Evolutionary conservation across 495 filamentous ascomycete genomes (phyloP), one percentile per base, ranked within the genome.

Genomic region (Bathelium albidoporum): DNA sequence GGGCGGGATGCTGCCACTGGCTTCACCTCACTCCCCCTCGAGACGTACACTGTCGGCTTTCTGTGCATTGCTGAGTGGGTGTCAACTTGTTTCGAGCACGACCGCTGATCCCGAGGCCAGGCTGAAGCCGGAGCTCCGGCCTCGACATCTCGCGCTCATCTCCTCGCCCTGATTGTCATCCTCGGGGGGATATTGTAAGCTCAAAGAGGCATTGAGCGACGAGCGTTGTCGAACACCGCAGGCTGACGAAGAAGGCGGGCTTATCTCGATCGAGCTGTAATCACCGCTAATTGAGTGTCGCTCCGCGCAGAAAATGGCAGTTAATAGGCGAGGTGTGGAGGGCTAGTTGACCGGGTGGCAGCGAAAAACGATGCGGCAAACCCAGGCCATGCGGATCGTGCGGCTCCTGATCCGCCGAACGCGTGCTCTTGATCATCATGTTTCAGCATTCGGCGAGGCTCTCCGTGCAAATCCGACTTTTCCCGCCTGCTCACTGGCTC

Each of bases 191-290:
- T 29, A 55, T n/a, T n/a, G 24, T 16, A 55, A 29, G 49, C 49
- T 55, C 22, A 24, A 55, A 55, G 24, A 29, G 49, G 49, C 24
- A 55, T 55, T 55, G 49, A 55, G 20, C 49, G 49, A 55, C 49
- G 20, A 55, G 49, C 49, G 49, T 28, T 12, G 49, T 26, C 49
- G 24, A 55, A 16, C 49, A 29, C 22, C 49, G 34, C 49, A n/a
- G 24, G 49, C 49, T 55, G 49, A 1, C 4, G 24, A 55, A 26
- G 24, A 55, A 55, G 49, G 49, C 49, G 49, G 22, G 49, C 49
- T 28, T 29, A 7, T 9, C 43, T n/a, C 43, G 20, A 29, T 55
- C 7, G 24, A 28, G 49, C 4, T 3, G 24, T 55, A 55, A 55
- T 55, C 49, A 55, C 20, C 9, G 49, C 49, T 55, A 55, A 55